Conservation (phyloP, 148 eudicot species). For the Vaccinium myrtillus region DNA sequence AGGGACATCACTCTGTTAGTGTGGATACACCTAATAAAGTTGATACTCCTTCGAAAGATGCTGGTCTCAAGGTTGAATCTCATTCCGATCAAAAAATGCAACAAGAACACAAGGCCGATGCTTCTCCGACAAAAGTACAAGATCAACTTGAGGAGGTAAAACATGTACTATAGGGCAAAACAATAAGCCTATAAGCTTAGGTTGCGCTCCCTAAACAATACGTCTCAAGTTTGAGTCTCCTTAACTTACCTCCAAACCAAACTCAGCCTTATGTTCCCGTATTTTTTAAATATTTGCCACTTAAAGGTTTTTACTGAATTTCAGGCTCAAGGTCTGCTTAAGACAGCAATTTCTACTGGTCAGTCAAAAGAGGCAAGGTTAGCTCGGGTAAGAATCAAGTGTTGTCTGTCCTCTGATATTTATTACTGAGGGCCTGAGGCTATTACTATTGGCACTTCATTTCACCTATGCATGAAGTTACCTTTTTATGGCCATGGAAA, state of each 20-base stretch:
- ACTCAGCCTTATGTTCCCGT: not conserved
- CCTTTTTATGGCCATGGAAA: not conserved
- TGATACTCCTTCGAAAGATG: slow-evolving; percentile 34
- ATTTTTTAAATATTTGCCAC: slow-evolving; percentile 3
- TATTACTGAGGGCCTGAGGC: not conserved
- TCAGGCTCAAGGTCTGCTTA: slow-evolving; percentile 96
- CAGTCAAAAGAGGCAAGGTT: slow-evolving; percentile 97
- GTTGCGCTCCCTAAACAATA: not conserved
- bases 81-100: slow-evolving; percentile 27
- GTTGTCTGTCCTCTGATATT: not conserved
- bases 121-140: slow-evolving; percentile 52
- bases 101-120: slow-evolving; percentile 34
- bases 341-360: slow-evolving; percentile 74
- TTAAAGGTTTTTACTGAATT: slow-evolving; percentile 33
- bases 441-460: not conserved
- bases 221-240: not conserved
- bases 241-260: not conserved
- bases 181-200: not conserved
- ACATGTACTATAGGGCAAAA: slow-evolving; percentile 21
- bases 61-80: slow-evolving; percentile 43
- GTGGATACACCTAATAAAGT: slow-evolving; percentile 34
- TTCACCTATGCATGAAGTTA: not conserved
- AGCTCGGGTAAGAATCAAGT: slow-evolving; percentile 74
- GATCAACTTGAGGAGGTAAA: slow-evolving; percentile 97
- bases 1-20: slow-evolving; percentile 33